These are phyloP conservation scores for Aspergillus felis DNA, from an alignment of 2,329 filamentous ascomycete genomes.

Conservation along the genomic window DNA sequence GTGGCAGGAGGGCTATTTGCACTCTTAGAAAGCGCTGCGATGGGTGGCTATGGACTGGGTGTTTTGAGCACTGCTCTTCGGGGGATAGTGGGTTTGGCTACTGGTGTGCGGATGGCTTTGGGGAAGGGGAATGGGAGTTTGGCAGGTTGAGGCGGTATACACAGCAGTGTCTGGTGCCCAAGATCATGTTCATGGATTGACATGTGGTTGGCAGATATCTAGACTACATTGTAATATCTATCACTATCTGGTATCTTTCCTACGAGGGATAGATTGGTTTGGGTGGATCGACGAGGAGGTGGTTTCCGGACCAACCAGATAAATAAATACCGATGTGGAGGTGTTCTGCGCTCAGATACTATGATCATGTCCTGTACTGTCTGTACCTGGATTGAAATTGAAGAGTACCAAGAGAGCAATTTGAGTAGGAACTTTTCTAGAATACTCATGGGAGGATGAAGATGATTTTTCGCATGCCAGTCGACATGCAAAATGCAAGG, in stretches of 20 bases:
- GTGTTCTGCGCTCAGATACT: background rate
- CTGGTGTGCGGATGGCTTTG: background rate
- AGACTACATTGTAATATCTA: too few species aligned
- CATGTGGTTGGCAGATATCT: too few species aligned
- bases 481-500: background rate
- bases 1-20: background rate
- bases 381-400: background rate
- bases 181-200: background rate
- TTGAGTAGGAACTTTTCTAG: background rate
- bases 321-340: background rate
- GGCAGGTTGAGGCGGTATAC: background rate
- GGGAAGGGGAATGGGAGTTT: background rate
- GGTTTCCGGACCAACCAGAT: background rate
- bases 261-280: background rate
- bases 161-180: too few species aligned
- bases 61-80: background rate
- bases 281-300: background rate
- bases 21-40: background rate
- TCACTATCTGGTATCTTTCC: background rate
- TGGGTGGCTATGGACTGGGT: constrained; percentile 1
- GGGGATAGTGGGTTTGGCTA: background rate
- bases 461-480: background rate
- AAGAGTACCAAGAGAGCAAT: background rate
- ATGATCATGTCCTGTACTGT: background rate
- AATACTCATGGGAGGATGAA: background rate